A percentile compares a stretch with the other conserved stretches of the same genome.
phyloP scores from a whole-genome alignment of 176 grass and related monocot species.

The Phragmites australis region DNA sequence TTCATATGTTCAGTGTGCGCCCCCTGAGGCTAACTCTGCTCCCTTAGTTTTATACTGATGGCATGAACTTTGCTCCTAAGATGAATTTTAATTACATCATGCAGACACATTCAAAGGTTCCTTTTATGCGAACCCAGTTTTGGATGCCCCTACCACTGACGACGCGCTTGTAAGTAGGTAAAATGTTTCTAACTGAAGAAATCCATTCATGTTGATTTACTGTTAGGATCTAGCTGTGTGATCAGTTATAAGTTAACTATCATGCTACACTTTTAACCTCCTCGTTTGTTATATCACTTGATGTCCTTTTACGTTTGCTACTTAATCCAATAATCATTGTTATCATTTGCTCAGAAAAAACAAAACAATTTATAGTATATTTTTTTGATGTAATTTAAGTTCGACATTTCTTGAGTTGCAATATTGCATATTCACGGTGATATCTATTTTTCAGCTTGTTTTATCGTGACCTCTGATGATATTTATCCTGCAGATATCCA shows the following conservation, averaged over 20 bases:
- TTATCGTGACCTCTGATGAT: neutral
- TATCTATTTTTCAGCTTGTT: neutral
- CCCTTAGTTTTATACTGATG: neutral
- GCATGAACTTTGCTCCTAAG: neutral
- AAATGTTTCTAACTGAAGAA: no score
- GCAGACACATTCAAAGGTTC: slow-evolving; percentile 95
- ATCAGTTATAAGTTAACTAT: no score
- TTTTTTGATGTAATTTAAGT: neutral
- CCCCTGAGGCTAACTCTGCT: neutral
- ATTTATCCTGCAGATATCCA: slow-evolving; percentile 69
- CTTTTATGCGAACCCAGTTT: slow-evolving; percentile 91
- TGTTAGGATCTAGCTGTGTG: neutral
- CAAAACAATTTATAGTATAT: neutral
- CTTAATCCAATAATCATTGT: neutral
- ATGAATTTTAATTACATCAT: slow-evolving; percentile 21
- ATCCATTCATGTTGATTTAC: no score
- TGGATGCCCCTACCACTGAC: slow-evolving; percentile 76
- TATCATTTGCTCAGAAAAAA: neutral
- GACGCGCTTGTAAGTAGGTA: slow-evolving; percentile 62
- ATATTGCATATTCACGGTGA: neutral
- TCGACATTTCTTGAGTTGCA: neutral
- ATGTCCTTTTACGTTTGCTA: neutral
- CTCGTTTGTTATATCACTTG: neutral
- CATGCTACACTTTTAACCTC: neutral
- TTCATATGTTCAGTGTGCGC: neutral